A percentile compares a stretch with the other conserved stretches of the same genome.
Evolutionary conservation across 371 early-diverging fungal genomes (phyloP).

Genomic region (Vairimorpha necatrix): DNA sequence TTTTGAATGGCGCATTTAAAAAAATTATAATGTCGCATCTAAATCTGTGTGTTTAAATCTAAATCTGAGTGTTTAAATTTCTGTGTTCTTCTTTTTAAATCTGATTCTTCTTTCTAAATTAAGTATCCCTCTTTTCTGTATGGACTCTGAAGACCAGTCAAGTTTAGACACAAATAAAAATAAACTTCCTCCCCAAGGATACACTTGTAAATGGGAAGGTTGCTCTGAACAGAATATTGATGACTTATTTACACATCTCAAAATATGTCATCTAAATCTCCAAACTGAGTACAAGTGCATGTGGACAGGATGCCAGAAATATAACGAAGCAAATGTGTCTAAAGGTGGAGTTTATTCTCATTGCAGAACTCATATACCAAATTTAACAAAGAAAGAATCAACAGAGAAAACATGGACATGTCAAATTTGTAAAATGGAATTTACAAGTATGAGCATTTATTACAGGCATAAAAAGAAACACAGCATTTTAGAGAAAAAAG

Average conservation of each 20-base stretch:
- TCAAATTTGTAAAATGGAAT: constrained; percentile 45
- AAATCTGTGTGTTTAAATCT: no score
- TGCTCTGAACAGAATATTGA: constrained; percentile 25
- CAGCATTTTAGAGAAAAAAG: constrained; percentile 30
- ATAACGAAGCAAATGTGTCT: constrained; percentile 30
- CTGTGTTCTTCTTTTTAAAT: no score
- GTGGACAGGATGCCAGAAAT: constrained; percentile 51
- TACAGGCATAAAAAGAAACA: constrained; percentile 61
- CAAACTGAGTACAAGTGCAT: constrained; percentile 24
- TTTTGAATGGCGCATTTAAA: no score
- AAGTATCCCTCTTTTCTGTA: no score
- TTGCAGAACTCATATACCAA: constrained; percentile 43
- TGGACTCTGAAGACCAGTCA: no score
- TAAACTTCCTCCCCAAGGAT: neutral
- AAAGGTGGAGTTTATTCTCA: constrained; percentile 47
- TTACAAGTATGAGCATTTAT: constrained; percentile 57
- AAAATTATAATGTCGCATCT: no score
- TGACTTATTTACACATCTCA: constrained; percentile 21
- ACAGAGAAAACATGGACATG: constrained; percentile 57
- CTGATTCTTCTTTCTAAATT: no score
- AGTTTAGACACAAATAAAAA: neutral
- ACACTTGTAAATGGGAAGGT: constrained; percentile 33
- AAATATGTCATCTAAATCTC: neutral
- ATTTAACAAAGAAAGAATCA: neutral
- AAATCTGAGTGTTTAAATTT: no score